A percentile compares a stretch with the other conserved stretches of the same genome.
Conservation (phyloP, 2,329 filamentous ascomycete genomes). For the Microdochium trichocladiopsis region DNA sequence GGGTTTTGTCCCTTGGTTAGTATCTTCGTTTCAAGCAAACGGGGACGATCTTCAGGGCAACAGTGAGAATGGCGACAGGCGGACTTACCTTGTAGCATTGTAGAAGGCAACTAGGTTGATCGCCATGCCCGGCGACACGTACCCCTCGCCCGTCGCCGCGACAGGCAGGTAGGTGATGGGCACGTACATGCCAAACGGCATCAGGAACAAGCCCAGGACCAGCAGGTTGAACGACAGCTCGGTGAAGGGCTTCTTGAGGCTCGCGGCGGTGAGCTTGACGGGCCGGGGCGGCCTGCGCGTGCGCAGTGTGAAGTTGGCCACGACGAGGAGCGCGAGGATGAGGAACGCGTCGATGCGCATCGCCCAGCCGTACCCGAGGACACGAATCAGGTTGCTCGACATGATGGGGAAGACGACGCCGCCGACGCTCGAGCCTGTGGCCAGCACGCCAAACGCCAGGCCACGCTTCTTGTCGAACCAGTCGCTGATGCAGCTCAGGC, state of each 20-base stretch:
- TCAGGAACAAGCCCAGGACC: neutral
- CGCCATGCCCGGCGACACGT: slow-evolving; percentile 1
- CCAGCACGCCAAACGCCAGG: slow-evolving; percentile 62
- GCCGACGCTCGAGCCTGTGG: slow-evolving; percentile 55
- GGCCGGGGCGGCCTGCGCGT: neutral
- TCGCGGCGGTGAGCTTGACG: neutral
- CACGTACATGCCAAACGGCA: slow-evolving; percentile 5
- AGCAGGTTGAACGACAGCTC: slow-evolving; percentile 1
- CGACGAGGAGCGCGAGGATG: slow-evolving; percentile 7
- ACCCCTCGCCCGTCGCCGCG: slow-evolving; percentile 1
- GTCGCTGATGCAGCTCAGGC: slow-evolving; percentile 59
- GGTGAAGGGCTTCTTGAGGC: slow-evolving; percentile 1
- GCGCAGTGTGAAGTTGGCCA: slow-evolving; percentile 6
- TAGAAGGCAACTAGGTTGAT: slow-evolving; percentile 5
- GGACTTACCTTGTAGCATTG: slow-evolving; percentile 4
- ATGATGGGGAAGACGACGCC: slow-evolving; percentile 42
- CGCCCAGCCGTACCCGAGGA: slow-evolving; percentile 30
- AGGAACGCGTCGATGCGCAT: slow-evolving; percentile 10
- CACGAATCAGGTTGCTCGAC: slow-evolving; percentile 42
- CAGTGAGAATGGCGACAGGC: too few species aligned
- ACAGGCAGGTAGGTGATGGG: slow-evolving; percentile 5
- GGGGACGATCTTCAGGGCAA: too few species aligned
- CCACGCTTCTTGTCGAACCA: slow-evolving; percentile 59
- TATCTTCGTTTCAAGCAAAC: too few species aligned
- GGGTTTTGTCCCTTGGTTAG: too few species aligned